A percentile compares a stretch with the other conserved stretches of the same genome.
Conservation (phyloP, 2,329 filamentous ascomycete genomes). For the Penicillium verrucosum region DNA sequence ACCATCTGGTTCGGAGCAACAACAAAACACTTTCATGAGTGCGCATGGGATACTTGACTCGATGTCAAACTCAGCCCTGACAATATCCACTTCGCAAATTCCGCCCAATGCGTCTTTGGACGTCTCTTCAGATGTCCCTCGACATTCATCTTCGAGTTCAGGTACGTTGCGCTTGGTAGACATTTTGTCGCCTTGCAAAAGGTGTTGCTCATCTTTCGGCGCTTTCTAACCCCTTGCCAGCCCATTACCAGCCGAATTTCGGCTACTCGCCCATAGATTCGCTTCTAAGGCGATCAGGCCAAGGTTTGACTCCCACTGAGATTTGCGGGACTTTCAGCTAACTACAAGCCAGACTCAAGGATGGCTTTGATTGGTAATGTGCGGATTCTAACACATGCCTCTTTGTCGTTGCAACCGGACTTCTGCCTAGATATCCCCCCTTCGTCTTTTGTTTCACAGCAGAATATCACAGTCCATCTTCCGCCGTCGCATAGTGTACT, state of each 20-base stretch:
- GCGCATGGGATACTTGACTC: constrained; percentile 27
- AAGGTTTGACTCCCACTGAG: constrained; percentile 40
- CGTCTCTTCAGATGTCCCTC: neutral
- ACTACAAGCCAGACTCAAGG: constrained; percentile 43
- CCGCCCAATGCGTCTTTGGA: constrained; percentile 7
- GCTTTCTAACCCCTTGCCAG: constrained; percentile 11
- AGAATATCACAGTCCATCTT: constrained; percentile 69
- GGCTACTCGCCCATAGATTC: constrained; percentile 41
- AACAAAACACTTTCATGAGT: constrained; percentile 20
- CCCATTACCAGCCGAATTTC: constrained; percentile 11
- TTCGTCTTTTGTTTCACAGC: constrained; percentile 62
- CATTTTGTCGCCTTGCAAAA: neutral
- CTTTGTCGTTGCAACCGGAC: constrained; percentile 59
- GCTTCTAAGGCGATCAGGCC: constrained; percentile 43
- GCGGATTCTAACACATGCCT: constrained; percentile 65
- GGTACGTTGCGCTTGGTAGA: neutral
- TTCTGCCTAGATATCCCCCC: constrained; percentile 65
- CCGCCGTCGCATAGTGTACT: constrained; percentile 66
- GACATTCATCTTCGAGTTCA: neutral
- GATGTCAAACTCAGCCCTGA: constrained; percentile 11
- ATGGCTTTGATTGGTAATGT: constrained; percentile 68
- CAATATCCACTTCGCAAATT: constrained; percentile 21
- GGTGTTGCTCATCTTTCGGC: neutral
- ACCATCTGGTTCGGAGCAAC: constrained; percentile 23
- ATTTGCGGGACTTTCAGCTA: neutral